Evolutionary conservation across 306 rosid species (phyloP).

Genomic region (Pueraria montana): DNA sequence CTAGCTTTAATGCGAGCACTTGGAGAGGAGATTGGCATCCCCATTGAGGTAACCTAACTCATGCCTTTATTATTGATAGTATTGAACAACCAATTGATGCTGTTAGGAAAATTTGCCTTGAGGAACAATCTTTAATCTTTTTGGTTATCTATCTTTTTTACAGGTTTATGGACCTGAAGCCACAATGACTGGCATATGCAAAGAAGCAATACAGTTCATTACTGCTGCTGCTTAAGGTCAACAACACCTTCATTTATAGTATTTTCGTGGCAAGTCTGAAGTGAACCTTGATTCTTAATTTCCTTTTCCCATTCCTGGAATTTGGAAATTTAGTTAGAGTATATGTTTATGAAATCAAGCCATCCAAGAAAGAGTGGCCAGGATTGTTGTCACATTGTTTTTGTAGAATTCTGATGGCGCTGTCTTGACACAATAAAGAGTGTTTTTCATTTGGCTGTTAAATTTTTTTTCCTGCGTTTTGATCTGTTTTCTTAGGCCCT

Average conservation of each 20-base stretch:
- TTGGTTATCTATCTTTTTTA: conserved; percentile 12
- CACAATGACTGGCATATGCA: conserved; percentile 99
- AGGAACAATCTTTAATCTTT: conserved; percentile 18
- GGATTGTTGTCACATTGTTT: conserved; percentile 35
- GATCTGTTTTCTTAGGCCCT: not conserved
- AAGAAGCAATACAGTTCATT: conserved; percentile 93
- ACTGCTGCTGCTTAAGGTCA: conserved; percentile 73
- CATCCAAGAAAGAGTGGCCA: conserved; percentile 28
- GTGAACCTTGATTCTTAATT: conserved; percentile 42
- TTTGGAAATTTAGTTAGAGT: conserved; percentile 37
- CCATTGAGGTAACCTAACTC: conserved; percentile 74
- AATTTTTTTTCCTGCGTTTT: not conserved
- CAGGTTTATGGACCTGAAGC: conserved; percentile 99
- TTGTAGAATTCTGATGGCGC: conserved; percentile 39
- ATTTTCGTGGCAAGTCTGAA: conserved; percentile 22
- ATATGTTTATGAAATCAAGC: conserved; percentile 19
- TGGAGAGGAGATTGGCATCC: conserved; percentile 91
- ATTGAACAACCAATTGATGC: conserved; percentile 20
- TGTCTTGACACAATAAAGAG: conserved; percentile 43
- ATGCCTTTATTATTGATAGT: not conserved
- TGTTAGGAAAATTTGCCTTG: conserved; percentile 21
- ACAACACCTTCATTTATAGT: conserved; percentile 15
- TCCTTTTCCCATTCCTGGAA: conserved; percentile 24
- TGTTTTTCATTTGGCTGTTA: conserved; percentile 20
- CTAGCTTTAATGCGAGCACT: conserved; percentile 88